Evolutionary conservation across 2,329 filamentous ascomycete species (phyloP).

Genomic region (Colletotrichum acutatum): DNA sequence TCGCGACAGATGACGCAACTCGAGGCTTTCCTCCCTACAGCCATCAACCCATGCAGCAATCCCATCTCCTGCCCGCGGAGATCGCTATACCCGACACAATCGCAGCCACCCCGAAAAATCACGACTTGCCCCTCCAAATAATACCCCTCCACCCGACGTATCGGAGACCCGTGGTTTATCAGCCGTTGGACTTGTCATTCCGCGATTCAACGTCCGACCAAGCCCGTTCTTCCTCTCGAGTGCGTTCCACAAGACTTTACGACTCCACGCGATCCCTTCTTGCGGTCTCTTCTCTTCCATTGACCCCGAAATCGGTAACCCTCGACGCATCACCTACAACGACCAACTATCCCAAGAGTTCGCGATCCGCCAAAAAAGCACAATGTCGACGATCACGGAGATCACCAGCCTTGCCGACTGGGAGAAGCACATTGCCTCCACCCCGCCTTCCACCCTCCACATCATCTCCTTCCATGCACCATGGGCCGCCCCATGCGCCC

Average conservation of each 20-base stretch:
- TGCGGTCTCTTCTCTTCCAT: not conserved
- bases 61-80: not conserved
- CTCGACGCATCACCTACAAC: not conserved
- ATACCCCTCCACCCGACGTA: conserved; percentile 25
- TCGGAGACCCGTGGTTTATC: conserved; percentile 35
- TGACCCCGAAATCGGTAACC: not conserved
- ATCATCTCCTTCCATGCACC: conserved; percentile 95
- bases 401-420: conserved; percentile 81
- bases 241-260: conserved; percentile 3
- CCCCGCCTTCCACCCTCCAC: conserved; percentile 77
- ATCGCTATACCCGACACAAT: conserved; percentile 2
- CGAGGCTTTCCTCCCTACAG: not conserved
- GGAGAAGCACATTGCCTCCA: conserved; percentile 72
- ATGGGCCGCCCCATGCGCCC: conserved; percentile 95
- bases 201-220: conserved; percentile 22
- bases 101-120: conserved; percentile 25
- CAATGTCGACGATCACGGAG: conserved; percentile 82
- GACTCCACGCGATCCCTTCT: conserved; percentile 8
- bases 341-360: not conserved
- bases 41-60: not conserved
- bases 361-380: conserved; percentile 35
- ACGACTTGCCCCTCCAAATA: conserved; percentile 34
- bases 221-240: not conserved
- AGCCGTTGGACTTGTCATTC: conserved; percentile 29
- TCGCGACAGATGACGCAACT: conserved; percentile 31